A percentile compares a stretch with the other conserved stretches of the same genome.
These are phyloP conservation scores for Mychonastes homosphaera DNA, from an alignment of 139 green algal genomes.

Conservation along the genomic window DNA sequence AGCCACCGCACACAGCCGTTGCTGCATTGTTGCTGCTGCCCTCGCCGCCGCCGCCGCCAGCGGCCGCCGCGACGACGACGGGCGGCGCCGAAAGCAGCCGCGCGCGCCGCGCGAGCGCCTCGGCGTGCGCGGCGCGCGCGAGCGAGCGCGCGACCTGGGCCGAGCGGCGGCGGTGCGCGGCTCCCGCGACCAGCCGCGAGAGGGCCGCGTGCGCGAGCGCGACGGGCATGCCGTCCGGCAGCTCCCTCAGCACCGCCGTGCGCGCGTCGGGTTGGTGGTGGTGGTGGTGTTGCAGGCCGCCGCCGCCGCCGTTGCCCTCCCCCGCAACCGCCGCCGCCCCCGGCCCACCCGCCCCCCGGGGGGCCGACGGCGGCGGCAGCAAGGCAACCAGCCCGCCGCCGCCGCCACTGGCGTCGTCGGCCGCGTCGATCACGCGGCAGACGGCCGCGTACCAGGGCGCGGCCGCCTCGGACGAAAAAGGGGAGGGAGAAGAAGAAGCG, in stretches of 20 bases:
- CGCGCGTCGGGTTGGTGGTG: background rate
- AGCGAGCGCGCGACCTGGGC: too few relatives aligned
- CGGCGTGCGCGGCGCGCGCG: too few relatives aligned
- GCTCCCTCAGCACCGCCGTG: constrained; percentile 28
- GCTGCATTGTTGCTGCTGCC: too few relatives aligned
- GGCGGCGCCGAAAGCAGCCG: too few relatives aligned
- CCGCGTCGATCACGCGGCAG: too few relatives aligned
- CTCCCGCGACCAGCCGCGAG: constrained; percentile 38
- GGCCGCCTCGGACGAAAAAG: too few relatives aligned
- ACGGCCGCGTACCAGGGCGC: too few relatives aligned
- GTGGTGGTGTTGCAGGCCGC: background rate
- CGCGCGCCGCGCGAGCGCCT: too few relatives aligned
- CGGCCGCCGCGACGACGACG: too few relatives aligned
- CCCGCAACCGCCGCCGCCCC: constrained; percentile 35
- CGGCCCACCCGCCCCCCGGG: constrained; percentile 1
- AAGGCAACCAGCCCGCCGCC: constrained; percentile 17
- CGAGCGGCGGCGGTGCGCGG: constrained; percentile 43
- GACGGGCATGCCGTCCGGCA: constrained; percentile 48
- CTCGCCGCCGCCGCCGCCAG: too few relatives aligned
- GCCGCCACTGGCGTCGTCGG: background rate
- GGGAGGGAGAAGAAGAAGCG: too few relatives aligned
- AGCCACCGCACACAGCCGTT: too few relatives aligned
- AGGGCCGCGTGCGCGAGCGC: constrained; percentile 35
- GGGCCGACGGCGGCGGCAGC: background rate
- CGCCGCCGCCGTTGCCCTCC: constrained; percentile 18